phyloP scores from a whole-genome alignment of 176 grass and related monocot species.

The Avena eriantha region DNA sequence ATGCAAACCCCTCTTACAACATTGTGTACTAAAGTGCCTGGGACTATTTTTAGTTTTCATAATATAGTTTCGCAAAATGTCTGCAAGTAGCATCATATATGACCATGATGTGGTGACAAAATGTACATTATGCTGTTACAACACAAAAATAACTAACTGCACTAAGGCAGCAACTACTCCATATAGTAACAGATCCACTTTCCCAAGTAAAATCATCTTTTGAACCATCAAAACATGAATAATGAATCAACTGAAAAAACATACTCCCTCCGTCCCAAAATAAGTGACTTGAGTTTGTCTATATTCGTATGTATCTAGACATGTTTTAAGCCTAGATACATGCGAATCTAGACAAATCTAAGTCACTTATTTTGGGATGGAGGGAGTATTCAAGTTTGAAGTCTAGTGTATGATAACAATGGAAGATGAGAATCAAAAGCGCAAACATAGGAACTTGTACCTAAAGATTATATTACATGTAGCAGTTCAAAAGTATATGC shows the following conservation, averaged over 20 bases:
- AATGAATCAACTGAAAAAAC: background rate
- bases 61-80: background rate
- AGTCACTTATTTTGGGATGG: too few relatives aligned
- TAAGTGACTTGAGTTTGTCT: too few relatives aligned
- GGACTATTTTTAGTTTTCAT: background rate
- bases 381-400: too few relatives aligned
- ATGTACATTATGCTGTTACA: constrained; percentile 11
- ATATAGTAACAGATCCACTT: background rate
- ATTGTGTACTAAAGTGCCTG: background rate
- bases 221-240: background rate
- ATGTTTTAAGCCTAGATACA: too few relatives aligned
- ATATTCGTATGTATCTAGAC: too few relatives aligned
- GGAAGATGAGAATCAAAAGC: background rate
- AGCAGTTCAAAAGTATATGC: background rate
- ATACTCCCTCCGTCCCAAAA: too few relatives aligned
- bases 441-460: background rate
- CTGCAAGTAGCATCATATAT: background rate
- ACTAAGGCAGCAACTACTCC: background rate
- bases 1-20: background rate
- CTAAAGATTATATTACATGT: background rate
- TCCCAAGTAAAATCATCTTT: constrained; percentile 11
- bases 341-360: too few relatives aligned
- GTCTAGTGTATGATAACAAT: background rate
- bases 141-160: constrained; percentile 1
- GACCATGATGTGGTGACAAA: background rate